phyloP scores from a whole-genome alignment of 768 basidiomycete genomes.

The Hygrophorus russula region DNA sequence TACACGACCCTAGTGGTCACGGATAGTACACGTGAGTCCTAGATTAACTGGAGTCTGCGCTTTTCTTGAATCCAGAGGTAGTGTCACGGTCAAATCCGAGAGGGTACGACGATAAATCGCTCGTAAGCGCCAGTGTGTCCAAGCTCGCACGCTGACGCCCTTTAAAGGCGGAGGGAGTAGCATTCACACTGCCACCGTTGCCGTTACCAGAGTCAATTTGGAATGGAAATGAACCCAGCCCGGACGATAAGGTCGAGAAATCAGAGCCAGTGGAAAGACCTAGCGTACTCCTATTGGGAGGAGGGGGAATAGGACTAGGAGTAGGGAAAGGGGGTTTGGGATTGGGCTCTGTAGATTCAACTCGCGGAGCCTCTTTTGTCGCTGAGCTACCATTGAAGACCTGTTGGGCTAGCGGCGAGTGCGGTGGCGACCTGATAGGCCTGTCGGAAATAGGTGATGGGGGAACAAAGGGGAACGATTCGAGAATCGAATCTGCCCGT shows the following conservation, averaged over 20 bases:
- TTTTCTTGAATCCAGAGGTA: neutral
- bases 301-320: slow-evolving; percentile 35
- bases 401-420: slow-evolving; percentile 60
- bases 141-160: slow-evolving; percentile 67
- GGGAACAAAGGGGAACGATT: slow-evolving; percentile 83
- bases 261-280: slow-evolving; percentile 72
- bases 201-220: slow-evolving; percentile 58
- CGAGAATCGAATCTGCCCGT: slow-evolving; percentile 74
- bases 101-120: slow-evolving; percentile 75
- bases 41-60: too few species aligned
- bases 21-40: neutral
- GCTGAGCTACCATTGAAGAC: slow-evolving; percentile 21
- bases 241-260: slow-evolving; percentile 66
- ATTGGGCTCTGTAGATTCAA: neutral
- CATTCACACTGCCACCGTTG: slow-evolving; percentile 8
- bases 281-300: slow-evolving; percentile 50
- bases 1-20: slow-evolving; percentile 5
- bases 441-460: slow-evolving; percentile 83
- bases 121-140: slow-evolving; percentile 76
- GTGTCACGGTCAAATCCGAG: slow-evolving; percentile 55
- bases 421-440: slow-evolving; percentile 63
- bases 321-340: slow-evolving; percentile 12
- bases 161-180: slow-evolving; percentile 26
- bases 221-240: slow-evolving; percentile 80
- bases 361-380: neutral